Evolutionary conservation across 2,329 filamentous ascomycete genomes (phyloP), one percentile per base, ranked within the genome.

Genomic region (Talaromyces verruculosus): DNA sequence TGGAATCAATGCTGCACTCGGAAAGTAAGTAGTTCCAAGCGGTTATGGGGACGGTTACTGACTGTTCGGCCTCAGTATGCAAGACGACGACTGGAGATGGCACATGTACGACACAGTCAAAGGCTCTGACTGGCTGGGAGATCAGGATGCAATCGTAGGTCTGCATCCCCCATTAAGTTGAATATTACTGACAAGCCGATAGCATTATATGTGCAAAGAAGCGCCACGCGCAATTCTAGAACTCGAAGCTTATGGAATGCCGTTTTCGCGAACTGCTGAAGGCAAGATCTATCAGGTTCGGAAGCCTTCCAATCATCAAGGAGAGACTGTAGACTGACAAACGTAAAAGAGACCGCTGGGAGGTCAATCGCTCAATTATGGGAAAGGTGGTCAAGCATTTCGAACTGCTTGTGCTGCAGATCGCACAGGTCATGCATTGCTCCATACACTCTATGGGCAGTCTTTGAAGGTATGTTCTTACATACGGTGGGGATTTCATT

Each of bases 51-150:
- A 22, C 2, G 22, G 22, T 22, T 22, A 25, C 45, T 47, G 61
- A 64, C 30, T 45, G 10, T 19, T 8, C 33, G 41, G 5, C 0
- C 5, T 28, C 37, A 97, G 96, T 84, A 97, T 97, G 93, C 93
- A 97, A 85, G 88, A 94, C 84, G 93, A 97, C 76, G 93, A 97
- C 83, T 97, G 93, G 93, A 89, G 93, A 85, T 97, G 93, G 93
- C 93, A 97, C 83, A 97, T 97, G 93, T 97, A 97, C 85, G 93
- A 97, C 80, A 97, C 93, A 51, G 93, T 97, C 78, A 97, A 97
- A 85, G 93, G 93, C 70, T 96, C 92, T 70, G 93, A 97, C 84
- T 97, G 93, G 93, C 87, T 97, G 61, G 93, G 93, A 80, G 93
- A 97, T 81, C 93, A 97, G 82, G 93, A 97, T 79, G 93, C 93